phyloP scores from a whole-genome alignment of 495 filamentous ascomycete genomes.

The Hyaloscypha bicolor region DNA sequence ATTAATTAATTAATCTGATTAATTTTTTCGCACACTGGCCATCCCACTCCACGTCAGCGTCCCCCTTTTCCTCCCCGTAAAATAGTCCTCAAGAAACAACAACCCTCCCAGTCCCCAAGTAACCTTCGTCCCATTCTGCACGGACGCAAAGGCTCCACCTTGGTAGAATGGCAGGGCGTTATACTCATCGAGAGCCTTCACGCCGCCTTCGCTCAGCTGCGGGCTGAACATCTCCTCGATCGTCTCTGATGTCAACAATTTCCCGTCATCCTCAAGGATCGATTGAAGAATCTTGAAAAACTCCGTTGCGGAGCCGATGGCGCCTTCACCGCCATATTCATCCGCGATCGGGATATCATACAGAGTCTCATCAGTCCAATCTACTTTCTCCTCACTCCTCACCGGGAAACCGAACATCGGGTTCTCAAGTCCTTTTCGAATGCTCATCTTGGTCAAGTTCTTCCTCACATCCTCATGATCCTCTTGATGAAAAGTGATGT shows the following conservation, averaged over 20 bases:
- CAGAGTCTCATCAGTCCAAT: slow-evolving; percentile 35
- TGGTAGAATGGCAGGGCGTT: slow-evolving; percentile 7
- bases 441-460: slow-evolving; percentile 39
- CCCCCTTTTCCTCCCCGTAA: slow-evolving; percentile 32
- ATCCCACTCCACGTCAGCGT: slow-evolving; percentile 24
- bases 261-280: slow-evolving; percentile 46
- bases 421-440: slow-evolving; percentile 23
- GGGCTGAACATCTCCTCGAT: slow-evolving; percentile 48
- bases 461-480: slow-evolving; percentile 38
- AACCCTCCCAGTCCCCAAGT: slow-evolving; percentile 40
- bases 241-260: slow-evolving; percentile 42
- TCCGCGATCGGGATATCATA: slow-evolving; percentile 9
- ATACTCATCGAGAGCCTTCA: slow-evolving; percentile 10
- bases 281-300: slow-evolving; percentile 48
- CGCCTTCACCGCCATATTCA: slow-evolving; percentile 48
- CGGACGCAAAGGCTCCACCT: slow-evolving; percentile 10
- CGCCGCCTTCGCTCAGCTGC: slow-evolving; percentile 29
- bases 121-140: slow-evolving; percentile 24
- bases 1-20: too few relatives aligned
- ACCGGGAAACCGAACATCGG: slow-evolving; percentile 24
- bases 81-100: slow-evolving; percentile 32
- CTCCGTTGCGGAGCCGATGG: slow-evolving; percentile 38
- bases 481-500: slow-evolving; percentile 55
- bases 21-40: too few relatives aligned
- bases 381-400: slow-evolving; percentile 31